Evolutionary conservation across 192 early-diverging fungal species (phyloP).

Genomic region (Dissophora ornata): DNA sequence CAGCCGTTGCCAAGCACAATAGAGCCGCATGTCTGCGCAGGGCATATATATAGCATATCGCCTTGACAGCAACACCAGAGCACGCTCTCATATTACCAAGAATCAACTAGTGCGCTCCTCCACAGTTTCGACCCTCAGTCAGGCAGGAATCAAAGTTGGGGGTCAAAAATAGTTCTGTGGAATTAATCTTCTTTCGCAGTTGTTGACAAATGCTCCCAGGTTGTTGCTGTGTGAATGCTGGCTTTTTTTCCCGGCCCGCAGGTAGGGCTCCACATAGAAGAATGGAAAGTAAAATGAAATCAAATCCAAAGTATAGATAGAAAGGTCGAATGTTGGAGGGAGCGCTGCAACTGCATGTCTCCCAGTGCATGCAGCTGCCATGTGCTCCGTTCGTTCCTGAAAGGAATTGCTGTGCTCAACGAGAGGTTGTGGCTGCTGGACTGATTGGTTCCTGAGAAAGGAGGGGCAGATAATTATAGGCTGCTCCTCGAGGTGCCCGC

Average conservation of each 20-base stretch:
- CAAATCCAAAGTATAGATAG: too few relatives aligned
- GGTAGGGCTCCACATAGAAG: neutral
- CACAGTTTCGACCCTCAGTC: neutral
- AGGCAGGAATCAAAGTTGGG: neutral
- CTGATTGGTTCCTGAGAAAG: neutral
- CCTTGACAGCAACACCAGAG: neutral
- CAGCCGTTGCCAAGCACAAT: neutral
- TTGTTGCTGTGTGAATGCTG: too few relatives aligned
- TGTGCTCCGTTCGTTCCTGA: neutral
- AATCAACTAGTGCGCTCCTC: neutral
- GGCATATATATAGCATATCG: too few relatives aligned
- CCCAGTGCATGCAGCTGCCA: neutral
- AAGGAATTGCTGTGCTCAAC: constrained; percentile 5
- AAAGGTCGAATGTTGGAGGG: too few relatives aligned
- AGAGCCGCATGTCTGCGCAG: neutral
- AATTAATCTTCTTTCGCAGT: too few relatives aligned
- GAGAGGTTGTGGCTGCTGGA: neutral
- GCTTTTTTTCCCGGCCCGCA: too few relatives aligned
- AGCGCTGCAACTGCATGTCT: too few relatives aligned
- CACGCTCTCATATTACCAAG: constrained; percentile 1
- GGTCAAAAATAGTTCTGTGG: constrained; percentile 11
- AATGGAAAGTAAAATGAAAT: constrained; percentile 4
- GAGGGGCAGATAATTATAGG: too few relatives aligned
- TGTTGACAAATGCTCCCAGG: too few relatives aligned
- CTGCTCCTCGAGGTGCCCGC: too few relatives aligned